Evolutionary conservation across 495 filamentous ascomycete species (phyloP).

Genomic region (Emericellopsis terricola): DNA sequence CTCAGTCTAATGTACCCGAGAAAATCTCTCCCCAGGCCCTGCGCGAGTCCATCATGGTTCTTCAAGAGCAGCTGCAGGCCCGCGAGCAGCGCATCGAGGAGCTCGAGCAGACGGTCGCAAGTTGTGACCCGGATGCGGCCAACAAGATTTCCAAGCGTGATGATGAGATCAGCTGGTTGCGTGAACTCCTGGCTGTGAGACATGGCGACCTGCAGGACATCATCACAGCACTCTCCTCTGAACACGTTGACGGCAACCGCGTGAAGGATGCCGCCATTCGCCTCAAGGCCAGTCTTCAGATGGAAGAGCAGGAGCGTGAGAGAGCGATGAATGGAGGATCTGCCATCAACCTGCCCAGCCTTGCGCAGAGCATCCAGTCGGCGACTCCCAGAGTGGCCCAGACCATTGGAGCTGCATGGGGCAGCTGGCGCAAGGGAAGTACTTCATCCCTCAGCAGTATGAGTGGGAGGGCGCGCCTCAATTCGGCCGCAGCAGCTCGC

Average conservation of each 20-base stretch:
- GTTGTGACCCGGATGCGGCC: slow-evolving; percentile 53
- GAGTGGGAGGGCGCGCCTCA: slow-evolving; percentile 13
- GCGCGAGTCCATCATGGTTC: slow-evolving; percentile 84
- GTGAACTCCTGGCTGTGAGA: slow-evolving; percentile 79
- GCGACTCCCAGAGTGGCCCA: slow-evolving; percentile 64
- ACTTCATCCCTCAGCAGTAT: slow-evolving; percentile 30
- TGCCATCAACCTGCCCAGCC: slow-evolving; percentile 32
- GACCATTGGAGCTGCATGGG: slow-evolving; percentile 59
- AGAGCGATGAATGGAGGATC: slow-evolving; percentile 37
- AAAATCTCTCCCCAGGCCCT: slow-evolving; percentile 87
- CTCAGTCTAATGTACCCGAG: slow-evolving; percentile 46
- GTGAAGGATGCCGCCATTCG: slow-evolving; percentile 84
- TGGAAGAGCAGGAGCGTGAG: slow-evolving; percentile 92
- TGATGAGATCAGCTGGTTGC: slow-evolving; percentile 88
- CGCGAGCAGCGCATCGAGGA: slow-evolving; percentile 77
- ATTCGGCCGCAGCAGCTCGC: slow-evolving; percentile 21
- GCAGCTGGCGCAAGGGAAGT: slow-evolving; percentile 59
- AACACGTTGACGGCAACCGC: slow-evolving; percentile 51
- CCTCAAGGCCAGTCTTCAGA: slow-evolving; percentile 83
- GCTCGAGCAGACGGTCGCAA: slow-evolving; percentile 52
- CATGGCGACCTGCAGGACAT: slow-evolving; percentile 87
- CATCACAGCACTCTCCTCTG: slow-evolving; percentile 56
- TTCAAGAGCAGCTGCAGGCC: slow-evolving; percentile 91
- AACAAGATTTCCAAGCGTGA: slow-evolving; percentile 73
- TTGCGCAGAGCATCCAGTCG: slow-evolving; percentile 31